Conservation (phyloP, 441 rosid species). For the Mallotus repandus region DNA sequence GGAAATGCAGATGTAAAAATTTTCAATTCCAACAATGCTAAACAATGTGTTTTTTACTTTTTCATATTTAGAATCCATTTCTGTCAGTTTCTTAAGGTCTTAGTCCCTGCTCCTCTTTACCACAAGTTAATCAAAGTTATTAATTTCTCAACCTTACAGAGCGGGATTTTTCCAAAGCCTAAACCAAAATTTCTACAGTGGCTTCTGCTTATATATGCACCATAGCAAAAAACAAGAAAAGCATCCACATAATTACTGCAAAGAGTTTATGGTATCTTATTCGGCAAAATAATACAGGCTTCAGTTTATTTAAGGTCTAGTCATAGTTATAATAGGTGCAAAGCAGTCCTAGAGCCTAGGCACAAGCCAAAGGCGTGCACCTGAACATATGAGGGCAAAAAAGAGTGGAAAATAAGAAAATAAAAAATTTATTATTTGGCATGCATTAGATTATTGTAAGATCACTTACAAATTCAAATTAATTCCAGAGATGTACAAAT, state of each 20-base stretch:
- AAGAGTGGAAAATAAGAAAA: too few species aligned
- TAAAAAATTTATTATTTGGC: too few species aligned
- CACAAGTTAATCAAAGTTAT: background rate
- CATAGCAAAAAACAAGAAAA: background rate
- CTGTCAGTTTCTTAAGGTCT: background rate
- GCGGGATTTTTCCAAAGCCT: background rate
- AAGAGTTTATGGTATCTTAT: background rate
- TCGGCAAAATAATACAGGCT: background rate
- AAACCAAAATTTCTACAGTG: background rate
- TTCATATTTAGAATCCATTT: too few species aligned
- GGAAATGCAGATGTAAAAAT: slow-evolving; percentile 10
- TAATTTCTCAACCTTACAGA: background rate
- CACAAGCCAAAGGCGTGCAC: too few species aligned
- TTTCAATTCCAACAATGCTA: background rate
- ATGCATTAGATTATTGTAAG: too few species aligned
- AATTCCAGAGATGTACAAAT: too few species aligned
- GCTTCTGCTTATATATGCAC: background rate
- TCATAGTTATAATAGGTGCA: too few species aligned
- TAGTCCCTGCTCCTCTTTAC: background rate
- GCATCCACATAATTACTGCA: background rate
- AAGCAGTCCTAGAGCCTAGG: too few species aligned
- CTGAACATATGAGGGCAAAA: too few species aligned
- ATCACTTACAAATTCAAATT: too few species aligned
- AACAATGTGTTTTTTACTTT: background rate
- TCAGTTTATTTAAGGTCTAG: background rate